Conservation (phyloP, 495 filamentous ascomycete species). For the Penicillium goetzii region DNA sequence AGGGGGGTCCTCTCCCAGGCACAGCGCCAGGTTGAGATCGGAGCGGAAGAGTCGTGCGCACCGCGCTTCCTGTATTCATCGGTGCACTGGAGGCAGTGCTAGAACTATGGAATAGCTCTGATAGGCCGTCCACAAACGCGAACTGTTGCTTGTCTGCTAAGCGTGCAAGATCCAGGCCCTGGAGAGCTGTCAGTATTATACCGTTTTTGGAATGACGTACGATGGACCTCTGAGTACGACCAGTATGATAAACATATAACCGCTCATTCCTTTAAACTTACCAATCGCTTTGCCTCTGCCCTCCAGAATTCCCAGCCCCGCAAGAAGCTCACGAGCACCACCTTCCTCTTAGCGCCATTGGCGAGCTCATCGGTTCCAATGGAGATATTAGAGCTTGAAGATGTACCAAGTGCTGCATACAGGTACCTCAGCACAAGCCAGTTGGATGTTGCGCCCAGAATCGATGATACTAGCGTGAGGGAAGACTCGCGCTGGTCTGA, state of each 20-base stretch:
- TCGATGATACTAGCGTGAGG: constrained; percentile 72
- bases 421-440: constrained; percentile 74
- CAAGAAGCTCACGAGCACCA: constrained; percentile 81
- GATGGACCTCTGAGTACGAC: too few relatives aligned
- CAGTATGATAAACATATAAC: not conserved
- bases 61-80: constrained; percentile 15
- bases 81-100: constrained; percentile 19
- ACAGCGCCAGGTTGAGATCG: constrained; percentile 36
- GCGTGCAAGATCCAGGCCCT: constrained; percentile 73
- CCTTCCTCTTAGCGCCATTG: constrained; percentile 44
- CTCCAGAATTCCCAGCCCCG: constrained; percentile 78
- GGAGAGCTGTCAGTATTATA: constrained; percentile 4
- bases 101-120: constrained; percentile 52
- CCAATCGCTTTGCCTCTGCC: constrained; percentile 61
- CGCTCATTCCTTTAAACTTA: constrained; percentile 34
- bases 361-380: constrained; percentile 29
- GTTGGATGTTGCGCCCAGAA: constrained; percentile 71
- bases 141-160: constrained; percentile 60
- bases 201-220: not conserved
- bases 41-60: constrained; percentile 40
- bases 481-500: constrained; percentile 49
- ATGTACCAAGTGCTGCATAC: constrained; percentile 52
- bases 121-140: constrained; percentile 74
- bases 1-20: constrained; percentile 33
- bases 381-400: constrained; percentile 25